Base-by-base conservation (phyloP, 2,329 filamentous ascomycete species). In the Septoria petroselini region DNA sequence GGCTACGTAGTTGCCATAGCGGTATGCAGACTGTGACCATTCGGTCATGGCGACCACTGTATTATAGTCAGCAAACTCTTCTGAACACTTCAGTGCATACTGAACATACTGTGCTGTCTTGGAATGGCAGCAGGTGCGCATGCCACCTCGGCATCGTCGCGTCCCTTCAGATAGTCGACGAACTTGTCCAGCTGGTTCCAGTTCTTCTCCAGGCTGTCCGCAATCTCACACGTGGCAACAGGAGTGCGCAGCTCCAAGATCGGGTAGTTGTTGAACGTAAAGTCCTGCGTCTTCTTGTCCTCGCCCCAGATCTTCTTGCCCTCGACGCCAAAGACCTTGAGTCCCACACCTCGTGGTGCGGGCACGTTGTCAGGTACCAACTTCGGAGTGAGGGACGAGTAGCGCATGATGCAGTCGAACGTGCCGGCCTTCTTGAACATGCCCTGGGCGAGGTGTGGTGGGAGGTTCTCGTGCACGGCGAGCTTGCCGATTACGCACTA, bases 331-430 rank as follows among this genome's bases (percentile, higher is more conserved):
- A 69, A 71, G 38, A 68, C 56, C 43, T 70, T 68, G 53, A 70
- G 59, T 11, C 63, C 65, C 11, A 68, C 62, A 12, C 67, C 66
- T n/a, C 67, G 65, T 4, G 67, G 67, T 0, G 62, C 62, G 12
- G 68, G 60, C 1, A 65, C 54, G 49, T 67, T 67, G 53, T 71
- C 68, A 1, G 64, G 61, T 21, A 68, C 59, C n/a, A 68, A 50
- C 53, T 69, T 68, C 9, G 66, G 64, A 9, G 65, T 67, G 27
- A 70, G 64, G 8, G 61, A 66, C 4, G 67, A 67, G 58, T 69
- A 70, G 45, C 68, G 66, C 51, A 67, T 65, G 48, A 68, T 67
- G 19, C 64, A 58, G 42, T 69, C 64, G 57, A 69, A 69, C 2
- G 58, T 59, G 4, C 65, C 65, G 0, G 63, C 59, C 30, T 60